These are phyloP conservation scores for Phialophora verrucosa DNA, from an alignment of 2,329 filamentous ascomycete genomes.

Conservation along the genomic window DNA sequence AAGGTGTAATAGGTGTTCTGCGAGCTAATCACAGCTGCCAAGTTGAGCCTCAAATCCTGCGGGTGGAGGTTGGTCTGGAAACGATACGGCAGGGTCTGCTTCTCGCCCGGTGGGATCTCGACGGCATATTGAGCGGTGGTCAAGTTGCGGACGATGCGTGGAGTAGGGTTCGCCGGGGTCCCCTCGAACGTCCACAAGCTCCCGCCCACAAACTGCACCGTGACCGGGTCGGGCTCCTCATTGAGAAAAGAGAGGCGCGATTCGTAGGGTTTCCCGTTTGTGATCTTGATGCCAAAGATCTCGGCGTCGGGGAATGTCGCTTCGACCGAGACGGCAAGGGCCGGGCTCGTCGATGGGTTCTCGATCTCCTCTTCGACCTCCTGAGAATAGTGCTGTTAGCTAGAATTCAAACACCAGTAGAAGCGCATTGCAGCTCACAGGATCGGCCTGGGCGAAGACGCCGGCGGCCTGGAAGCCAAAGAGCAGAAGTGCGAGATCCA, in stretches of 20 bases:
- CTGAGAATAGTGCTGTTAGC: conserved; percentile 20
- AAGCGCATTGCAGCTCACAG: conserved; percentile 39
- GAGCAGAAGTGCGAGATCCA: conserved; percentile 72
- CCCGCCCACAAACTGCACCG: conserved; percentile 77
- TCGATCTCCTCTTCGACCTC: conserved; percentile 68
- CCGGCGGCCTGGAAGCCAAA: conserved; percentile 72
- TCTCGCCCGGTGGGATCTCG: conserved; percentile 75
- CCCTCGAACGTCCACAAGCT: conserved; percentile 67
- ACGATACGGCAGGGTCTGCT: conserved; percentile 65
- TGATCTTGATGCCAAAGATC: conserved; percentile 91
- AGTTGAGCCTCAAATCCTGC: conserved; percentile 79
- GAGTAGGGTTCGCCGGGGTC: conserved; percentile 48
- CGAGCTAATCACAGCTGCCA: conserved; percentile 72
- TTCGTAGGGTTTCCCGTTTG: conserved; percentile 88
- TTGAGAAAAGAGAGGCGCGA: conserved; percentile 84
- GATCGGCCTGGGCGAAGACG: conserved; percentile 64
- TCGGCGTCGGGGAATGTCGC: conserved; percentile 70
- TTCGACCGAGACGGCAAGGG: conserved; percentile 60
- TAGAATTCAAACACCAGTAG: background rate
- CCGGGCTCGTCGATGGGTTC: conserved; percentile 67
- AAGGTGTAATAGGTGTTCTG: conserved; percentile 70
- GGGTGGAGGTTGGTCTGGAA: conserved; percentile 93
- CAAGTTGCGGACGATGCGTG: conserved; percentile 79
- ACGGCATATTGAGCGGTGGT: conserved; percentile 76
- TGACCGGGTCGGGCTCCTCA: conserved; percentile 76